These are phyloP conservation scores for Gorgonomyces haynaldii DNA, from an alignment of 192 early-diverging fungal species.

Conservation along the genomic window DNA sequence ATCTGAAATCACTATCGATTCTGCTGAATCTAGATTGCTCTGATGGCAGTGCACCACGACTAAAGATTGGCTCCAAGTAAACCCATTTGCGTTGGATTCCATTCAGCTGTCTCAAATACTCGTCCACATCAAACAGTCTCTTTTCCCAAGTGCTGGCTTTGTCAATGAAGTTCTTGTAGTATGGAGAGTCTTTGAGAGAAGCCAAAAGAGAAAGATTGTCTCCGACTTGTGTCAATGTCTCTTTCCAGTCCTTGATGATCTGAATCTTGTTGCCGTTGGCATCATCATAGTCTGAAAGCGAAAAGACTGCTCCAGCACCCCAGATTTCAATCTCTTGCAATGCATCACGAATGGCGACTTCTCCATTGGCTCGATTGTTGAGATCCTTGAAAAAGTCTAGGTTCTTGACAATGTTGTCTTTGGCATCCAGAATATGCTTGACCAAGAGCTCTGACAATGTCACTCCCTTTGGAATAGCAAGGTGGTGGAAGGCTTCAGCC, in stretches of 20 bases:
- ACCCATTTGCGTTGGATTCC: constrained; percentile 45
- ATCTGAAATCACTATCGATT: constrained; percentile 40
- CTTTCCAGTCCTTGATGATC: constrained; percentile 49
- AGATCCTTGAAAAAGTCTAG: constrained; percentile 41
- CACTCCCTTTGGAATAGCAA: constrained; percentile 22
- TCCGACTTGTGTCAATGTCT: constrained; percentile 43
- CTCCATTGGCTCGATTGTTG: constrained; percentile 42
- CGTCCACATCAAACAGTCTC: constrained; percentile 37
- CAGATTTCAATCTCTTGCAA: constrained; percentile 47
- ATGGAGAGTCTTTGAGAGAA: constrained; percentile 48
- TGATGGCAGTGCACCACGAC: constrained; percentile 35
- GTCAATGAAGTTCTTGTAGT: constrained; percentile 44
- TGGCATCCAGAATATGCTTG: constrained; percentile 22
- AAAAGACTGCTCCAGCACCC: constrained; percentile 38
- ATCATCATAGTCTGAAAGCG: constrained; percentile 37
- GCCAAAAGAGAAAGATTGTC: constrained; percentile 46
- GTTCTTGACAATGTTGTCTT: constrained; percentile 20
- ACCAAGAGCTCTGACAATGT: constrained; percentile 35
- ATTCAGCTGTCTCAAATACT: constrained; percentile 36
- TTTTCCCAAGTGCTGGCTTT: constrained; percentile 37
- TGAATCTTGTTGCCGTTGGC: constrained; percentile 28
- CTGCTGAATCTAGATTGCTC: constrained; percentile 36
- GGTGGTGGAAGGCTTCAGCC: constrained; percentile 39
- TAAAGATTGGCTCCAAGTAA: constrained; percentile 52
- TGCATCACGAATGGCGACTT: constrained; percentile 45